Base-by-base conservation (phyloP, 2,329 filamentous ascomycete species). In the Anthostomella pinea region DNA sequence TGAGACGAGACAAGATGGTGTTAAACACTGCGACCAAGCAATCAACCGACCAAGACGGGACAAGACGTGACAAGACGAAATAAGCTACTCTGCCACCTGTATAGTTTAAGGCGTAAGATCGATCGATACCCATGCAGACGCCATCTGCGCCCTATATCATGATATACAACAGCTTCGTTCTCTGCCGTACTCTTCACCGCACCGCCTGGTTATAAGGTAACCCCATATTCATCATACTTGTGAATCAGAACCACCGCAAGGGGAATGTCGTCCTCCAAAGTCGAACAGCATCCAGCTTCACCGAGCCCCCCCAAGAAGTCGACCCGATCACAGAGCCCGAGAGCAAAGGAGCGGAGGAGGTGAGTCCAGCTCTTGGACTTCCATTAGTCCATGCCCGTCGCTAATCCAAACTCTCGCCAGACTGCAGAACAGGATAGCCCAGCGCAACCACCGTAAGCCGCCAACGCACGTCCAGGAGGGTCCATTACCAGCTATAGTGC, bases 311-410 rank as follows among this genome's bases (percentile, higher is more conserved):
- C 30, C 3, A 33, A 33, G 21, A 33, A 33, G 21, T 33, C 22
- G 15, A 33, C 30, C 14, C 30, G 30, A 11, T 33, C 30, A 17
- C 30, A 33, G n/a, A 33, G 30, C 15, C 30, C 30, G 22, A 33
- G 30, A 23, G 30, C 30, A 33, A 33, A 33, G 21, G 30, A 33
- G 21, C 24, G 30, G n/a, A 8, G 30, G 19, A 22, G 30, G 30
- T 33, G 14, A 33, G 30, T 24, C 22, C 13, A 27, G 25, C 25
- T 27, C 25, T 9, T 3, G 9, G 13, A 16, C 17, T 2, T 15
- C 11, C 2, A 27, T 2, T 16, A 13, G 13, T 13, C 25, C 25
- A 27, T 13, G n/a, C n/a, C n/a, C n/a, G n/a, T n/a, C n/a, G n/a
- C n/a, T n/a, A n/a, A n/a, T n/a, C n/a, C n/a, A n/a, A n/a, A n/a